phyloP scores from a whole-genome alignment of 1,139 yeast genomes.

The Sugiyamaella xylanicola region DNA sequence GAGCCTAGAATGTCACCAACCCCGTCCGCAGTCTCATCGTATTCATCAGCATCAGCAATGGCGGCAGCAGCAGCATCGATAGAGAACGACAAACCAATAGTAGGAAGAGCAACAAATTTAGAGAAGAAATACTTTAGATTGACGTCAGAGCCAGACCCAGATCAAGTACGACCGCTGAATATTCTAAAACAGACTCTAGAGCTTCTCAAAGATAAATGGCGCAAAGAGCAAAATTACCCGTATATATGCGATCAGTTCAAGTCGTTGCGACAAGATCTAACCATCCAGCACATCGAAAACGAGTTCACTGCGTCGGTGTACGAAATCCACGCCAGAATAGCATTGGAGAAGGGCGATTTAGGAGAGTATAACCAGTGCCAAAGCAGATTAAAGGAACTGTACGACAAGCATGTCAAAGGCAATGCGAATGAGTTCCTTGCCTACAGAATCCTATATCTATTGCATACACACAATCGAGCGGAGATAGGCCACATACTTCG shows the following conservation, averaged over 20 bases:
- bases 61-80: background rate
- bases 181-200: constrained; percentile 62
- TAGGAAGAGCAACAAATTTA: constrained; percentile 65
- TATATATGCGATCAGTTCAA: constrained; percentile 89
- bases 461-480: constrained; percentile 67
- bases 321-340: constrained; percentile 85
- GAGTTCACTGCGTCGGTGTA: constrained; percentile 78
- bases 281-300: constrained; percentile 85
- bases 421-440: constrained; percentile 65
- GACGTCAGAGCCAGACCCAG: constrained; percentile 91
- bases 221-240: constrained; percentile 58
- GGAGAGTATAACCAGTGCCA: constrained; percentile 97
- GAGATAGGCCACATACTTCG: constrained; percentile 39
- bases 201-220: constrained; percentile 58
- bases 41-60: background rate
- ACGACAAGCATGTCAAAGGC: constrained; percentile 48
- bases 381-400: constrained; percentile 66
- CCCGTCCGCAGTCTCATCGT: no score
- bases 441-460: constrained; percentile 74
- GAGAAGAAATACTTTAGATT: constrained; percentile 81
- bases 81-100: constrained; percentile 44
- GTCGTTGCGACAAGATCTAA: constrained; percentile 87
- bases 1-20: constrained; percentile 9
- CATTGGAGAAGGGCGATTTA: constrained; percentile 76
- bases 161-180: constrained; percentile 70